Evolutionary conservation across 345 rosid species (phyloP), one percentile per base, ranked within the genome.

Genomic region (Lepidium africanum): DNA sequence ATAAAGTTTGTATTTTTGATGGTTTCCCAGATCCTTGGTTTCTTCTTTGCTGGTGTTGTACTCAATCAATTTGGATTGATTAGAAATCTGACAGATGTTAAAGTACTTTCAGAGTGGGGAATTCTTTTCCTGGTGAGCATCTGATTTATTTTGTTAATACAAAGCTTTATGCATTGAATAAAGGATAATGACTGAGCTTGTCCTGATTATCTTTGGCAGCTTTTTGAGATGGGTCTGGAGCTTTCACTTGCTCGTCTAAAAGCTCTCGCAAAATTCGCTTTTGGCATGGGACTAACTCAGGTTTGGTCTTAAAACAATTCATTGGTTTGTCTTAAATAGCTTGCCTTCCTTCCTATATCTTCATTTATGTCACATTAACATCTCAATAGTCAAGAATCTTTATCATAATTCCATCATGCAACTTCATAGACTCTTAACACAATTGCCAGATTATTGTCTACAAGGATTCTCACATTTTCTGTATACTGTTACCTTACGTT

Each of bases 221-320:
- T 93, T 36, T 93, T 93, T 67, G 98, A 93, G 85, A 93, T 93
- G 98, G 98, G 98, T 38, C 78, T 93, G 59, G 98, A 93, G 87
- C 97, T 93, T 68, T 93, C 98, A 35, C 85, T 93, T 82, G 97
- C 92, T 9, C 96, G 98, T 17, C 78, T 93, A 5, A 93, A 93
- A 73, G 97, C 98, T 80, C 96, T 93, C 9, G 97, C 98, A 53
- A 93, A 86, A 78, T 93, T 78, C 75, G 96, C 97, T 70, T 93
- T 93, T 74, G 98, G 98, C 78, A 81, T 93, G 94, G 98, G 98
- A 66, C 71, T 93, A 71, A 76, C 97, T 79, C 98, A 93, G 98
- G 98, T 93, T 72, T 71, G 76, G 57, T 63, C 23, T 55, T 67
- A 4, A 39, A 2, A 49, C 16, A 75, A 21, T 41, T 60, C 9